Base-by-base conservation (phyloP, 345 rosid species). In the Syzygium aqueum region DNA sequence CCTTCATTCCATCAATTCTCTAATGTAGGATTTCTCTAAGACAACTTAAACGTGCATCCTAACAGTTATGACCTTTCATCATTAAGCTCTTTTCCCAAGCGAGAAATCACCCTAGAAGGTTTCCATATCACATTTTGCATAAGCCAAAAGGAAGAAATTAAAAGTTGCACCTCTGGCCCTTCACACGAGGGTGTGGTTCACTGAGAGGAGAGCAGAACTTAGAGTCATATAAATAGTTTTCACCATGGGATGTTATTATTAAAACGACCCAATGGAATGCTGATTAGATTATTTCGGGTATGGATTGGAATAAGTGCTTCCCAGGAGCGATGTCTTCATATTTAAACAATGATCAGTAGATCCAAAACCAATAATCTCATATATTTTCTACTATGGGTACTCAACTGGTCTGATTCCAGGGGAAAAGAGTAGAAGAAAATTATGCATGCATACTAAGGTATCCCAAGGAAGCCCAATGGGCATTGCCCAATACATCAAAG, bases 11-110 rank as follows among this genome's bases (percentile, higher is more conserved):
- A 43, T 43, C 7, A 43, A 43, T 43, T 43, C 7, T 6, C 7
- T 1, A 43, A 43, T 3, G 46, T 43, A 43, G 7, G 46, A 43
- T 43, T 43, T 43, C 46, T 43, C 46, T 43, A 43, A 43, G 46
- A 43, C 46, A 43, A 43, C 7, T 43, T 43, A 43, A 43, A 43
- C 46, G 46, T 6, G 46, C 46, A 43, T 43, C 46, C 46, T 43
- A 43, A 43, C 7, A 43, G 7, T 43, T 43, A 97, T 19, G 98
- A 96, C 57, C 95, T 93, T 90, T 94, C 98, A 84, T 94, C 85
- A 87, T 95, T 95, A 86, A 96, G 95, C 93, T 96, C 99, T 91
- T 93, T 95, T 86, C 99, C 99, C 87, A 97, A 85, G 83, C 98
- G 93, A 33, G 95, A 95, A 89, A 95, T 94, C 63, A 95, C 46